phyloP scores from a whole-genome alignment of 1,284 basidiomycete species.

The Exobasidium cylindrosporum region DNA sequence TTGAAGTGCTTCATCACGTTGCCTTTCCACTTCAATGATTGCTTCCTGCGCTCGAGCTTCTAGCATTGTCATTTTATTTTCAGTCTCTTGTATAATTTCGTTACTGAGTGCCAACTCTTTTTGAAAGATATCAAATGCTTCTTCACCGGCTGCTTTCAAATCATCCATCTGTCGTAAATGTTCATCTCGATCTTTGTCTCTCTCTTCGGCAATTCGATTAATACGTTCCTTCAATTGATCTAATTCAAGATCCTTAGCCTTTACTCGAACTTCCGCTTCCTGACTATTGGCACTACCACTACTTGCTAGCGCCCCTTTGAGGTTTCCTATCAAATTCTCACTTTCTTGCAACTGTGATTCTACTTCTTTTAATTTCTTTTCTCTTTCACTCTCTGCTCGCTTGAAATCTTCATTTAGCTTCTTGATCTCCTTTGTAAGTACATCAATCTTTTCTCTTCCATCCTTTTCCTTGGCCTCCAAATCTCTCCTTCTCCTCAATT shows the following conservation, averaged over 20 bases:
- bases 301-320: constrained; percentile 6
- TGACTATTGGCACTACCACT: neutral
- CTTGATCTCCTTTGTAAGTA: constrained; percentile 27
- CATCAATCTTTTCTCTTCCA: constrained; percentile 22
- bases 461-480: constrained; percentile 27
- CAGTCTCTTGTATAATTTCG: constrained; percentile 52
- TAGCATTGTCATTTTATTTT: constrained; percentile 71
- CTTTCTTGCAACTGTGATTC: constrained; percentile 11
- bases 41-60: constrained; percentile 81
- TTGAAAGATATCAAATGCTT: constrained; percentile 54
- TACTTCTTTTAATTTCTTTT: constrained; percentile 18
- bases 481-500: constrained; percentile 19
- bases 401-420: constrained; percentile 27
- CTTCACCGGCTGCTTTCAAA: constrained; percentile 76
- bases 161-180: constrained; percentile 67
- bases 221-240: constrained; percentile 36
- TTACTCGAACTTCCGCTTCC: constrained; percentile 30
- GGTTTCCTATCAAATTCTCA: constrained; percentile 27
- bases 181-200: constrained; percentile 35
- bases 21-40: constrained; percentile 67
- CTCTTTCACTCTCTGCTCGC: constrained; percentile 25
- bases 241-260: constrained; percentile 41
- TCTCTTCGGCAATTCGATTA: constrained; percentile 38
- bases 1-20: constrained; percentile 65
- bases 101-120: constrained; percentile 48